phyloP scores from a whole-genome alignment of 331 rosid species.

The Malus hybrid region DNA sequence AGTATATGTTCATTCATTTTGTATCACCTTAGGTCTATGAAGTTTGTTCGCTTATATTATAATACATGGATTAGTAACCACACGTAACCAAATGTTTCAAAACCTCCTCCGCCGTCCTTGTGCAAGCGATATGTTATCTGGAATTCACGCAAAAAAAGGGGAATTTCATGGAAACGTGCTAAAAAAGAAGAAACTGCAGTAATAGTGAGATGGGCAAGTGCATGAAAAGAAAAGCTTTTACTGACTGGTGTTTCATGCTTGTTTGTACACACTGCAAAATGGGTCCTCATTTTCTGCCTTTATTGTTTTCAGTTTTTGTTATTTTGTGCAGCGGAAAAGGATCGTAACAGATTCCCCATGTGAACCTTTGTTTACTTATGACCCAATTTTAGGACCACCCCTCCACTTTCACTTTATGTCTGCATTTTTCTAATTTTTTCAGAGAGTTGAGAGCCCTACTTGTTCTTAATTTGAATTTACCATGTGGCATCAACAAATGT shows the following conservation, averaged over 20 bases:
- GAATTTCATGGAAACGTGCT: neutral
- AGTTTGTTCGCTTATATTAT: too few relatives aligned
- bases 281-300: slow-evolving; percentile 49
- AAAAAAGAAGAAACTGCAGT: neutral
- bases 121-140: neutral
- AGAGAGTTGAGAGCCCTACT: neutral
- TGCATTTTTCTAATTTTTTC: neutral
- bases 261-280: slow-evolving; percentile 7
- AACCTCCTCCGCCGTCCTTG: neutral
- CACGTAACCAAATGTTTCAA: too few relatives aligned
- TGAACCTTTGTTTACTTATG: slow-evolving; percentile 23
- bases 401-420: neutral
- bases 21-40: neutral
- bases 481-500: too few relatives aligned
- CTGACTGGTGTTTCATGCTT: neutral
- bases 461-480: neutral
- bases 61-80: neutral
- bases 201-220: neutral
- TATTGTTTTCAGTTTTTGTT: slow-evolving; percentile 35
- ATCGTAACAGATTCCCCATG: slow-evolving; percentile 34
- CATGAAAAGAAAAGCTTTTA: neutral
- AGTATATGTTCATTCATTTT: neutral
- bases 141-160: neutral
- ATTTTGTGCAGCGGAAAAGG: slow-evolving; percentile 33
- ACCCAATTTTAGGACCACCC: slow-evolving; percentile 31